These are phyloP conservation scores for Arthroderma sp. DNA, from an alignment of 2,329 filamentous ascomycete species.

Conservation along the genomic window DNA sequence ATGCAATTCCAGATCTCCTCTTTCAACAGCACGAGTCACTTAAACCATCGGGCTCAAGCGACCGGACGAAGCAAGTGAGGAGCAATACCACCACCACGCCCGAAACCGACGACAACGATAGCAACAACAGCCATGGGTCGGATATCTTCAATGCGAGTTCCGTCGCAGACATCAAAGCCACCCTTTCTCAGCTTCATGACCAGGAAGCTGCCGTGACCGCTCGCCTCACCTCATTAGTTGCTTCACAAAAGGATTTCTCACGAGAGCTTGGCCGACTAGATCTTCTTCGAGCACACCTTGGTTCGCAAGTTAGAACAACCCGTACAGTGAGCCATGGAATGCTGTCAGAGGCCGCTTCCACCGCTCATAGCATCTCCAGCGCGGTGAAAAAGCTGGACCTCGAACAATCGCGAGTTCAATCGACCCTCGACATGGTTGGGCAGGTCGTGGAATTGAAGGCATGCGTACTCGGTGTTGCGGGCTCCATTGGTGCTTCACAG, in stretches of 20 bases:
- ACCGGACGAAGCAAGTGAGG: too few species aligned
- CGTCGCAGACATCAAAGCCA: conserved; percentile 64
- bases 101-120: neutral
- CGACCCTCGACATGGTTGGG: conserved; percentile 82
- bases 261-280: conserved; percentile 80
- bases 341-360: conserved; percentile 73
- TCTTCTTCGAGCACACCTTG: conserved; percentile 73
- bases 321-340: conserved; percentile 78
- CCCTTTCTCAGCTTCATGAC: conserved; percentile 59
- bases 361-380: conserved; percentile 70
- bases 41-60: too few species aligned
- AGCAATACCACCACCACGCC: neutral
- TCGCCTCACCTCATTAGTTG: conserved; percentile 62
- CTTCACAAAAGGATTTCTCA: conserved; percentile 73
- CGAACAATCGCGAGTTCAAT: conserved; percentile 82
- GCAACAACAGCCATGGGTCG: conserved; percentile 2
- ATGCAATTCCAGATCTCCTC: too few species aligned
- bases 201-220: conserved; percentile 63
- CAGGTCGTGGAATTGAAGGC: conserved; percentile 95
- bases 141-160: conserved; percentile 57
- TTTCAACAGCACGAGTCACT: too few species aligned
- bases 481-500: conserved; percentile 93
- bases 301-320: conserved; percentile 71
- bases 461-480: conserved; percentile 84
- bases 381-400: conserved; percentile 79